Base-by-base conservation (phyloP, 164 flowering plant genomes). In the Annona squamosa region DNA sequence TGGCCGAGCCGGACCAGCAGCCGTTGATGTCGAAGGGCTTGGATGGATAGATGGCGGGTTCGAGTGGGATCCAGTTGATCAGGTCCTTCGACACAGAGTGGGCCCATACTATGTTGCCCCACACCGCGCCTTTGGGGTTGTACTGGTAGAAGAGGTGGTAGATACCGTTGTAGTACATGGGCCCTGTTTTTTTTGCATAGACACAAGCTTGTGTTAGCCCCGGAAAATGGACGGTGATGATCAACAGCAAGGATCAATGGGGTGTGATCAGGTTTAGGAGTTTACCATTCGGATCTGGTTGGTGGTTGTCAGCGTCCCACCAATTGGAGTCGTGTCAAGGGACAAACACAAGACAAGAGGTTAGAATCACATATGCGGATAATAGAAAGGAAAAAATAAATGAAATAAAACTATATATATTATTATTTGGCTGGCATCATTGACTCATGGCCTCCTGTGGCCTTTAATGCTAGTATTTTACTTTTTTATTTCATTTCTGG, bases 101-200 rank as follows among this genome's bases (percentile, higher is more conserved):
- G 1, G 81, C 90, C 90, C 90, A 87, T 0, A 83, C 83, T 0
- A 85, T 85, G 77, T 85, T 81, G 4, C 86, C 85, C 83, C 84
- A 84, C 3, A 82, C 80, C 7, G 83, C 83, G n/a, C 86, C 86
- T 1, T 78, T 6, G 52, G 85, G 83, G 68, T 84, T 84, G 77
- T 84, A 80, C 43, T 84, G 86, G 76, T 81, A 84, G 81, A 84
- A 84, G 1, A 82, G 69, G 68, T 82, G 85, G 76, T 82, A 82
- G 45, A 78, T 4, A 46, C 82, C 85, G 65, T 82, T 82, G 65
- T 72, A 82, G 64, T 78, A 76, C 81, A 82, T 74, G 0, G 85
- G 83, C 1, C 82, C 85, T 82, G 82, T 48, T 75, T 6, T 10
- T 56, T 59, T 42, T 71, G 6, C 4, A 26, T 4, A 16, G n/a